phyloP scores from a whole-genome alignment of 208 protist species.

The Trypanosoma platydactyli region DNA sequence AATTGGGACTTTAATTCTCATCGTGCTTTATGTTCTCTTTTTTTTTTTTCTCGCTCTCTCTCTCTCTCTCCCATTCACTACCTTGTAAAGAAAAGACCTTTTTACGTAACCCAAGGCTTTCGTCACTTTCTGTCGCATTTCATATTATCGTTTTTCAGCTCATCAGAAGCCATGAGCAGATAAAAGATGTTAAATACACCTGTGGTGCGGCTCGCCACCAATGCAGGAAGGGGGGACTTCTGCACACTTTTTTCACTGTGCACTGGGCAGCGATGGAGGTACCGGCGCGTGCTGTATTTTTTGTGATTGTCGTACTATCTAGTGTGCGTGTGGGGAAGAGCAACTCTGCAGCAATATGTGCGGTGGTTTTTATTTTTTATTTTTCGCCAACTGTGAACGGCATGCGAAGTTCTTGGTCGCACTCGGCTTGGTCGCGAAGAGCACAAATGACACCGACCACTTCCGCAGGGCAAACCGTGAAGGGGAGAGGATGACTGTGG shows the following conservation, averaged over 20 bases:
- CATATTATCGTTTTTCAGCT: too few species aligned
- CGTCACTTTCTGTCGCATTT: constrained; percentile 18
- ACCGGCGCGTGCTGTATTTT: not conserved
- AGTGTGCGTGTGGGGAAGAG: too few species aligned
- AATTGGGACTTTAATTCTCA: constrained; percentile 2
- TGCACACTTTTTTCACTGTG: constrained; percentile 11
- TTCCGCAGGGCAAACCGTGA: not conserved
- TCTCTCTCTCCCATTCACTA: not conserved
- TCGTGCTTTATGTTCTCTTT: constrained; percentile 3
- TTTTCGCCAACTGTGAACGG: constrained; percentile 10
- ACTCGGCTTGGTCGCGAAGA: not conserved
- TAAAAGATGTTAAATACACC: not conserved
- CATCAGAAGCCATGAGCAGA: too few species aligned
- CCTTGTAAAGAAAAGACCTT: not conserved
- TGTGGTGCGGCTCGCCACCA: not conserved
- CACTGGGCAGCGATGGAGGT: not conserved
- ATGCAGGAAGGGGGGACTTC: constrained; percentile 6
- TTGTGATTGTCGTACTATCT: constrained; percentile 28
- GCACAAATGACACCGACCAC: not conserved
- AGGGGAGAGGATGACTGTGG: not conserved
- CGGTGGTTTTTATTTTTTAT: too few species aligned
- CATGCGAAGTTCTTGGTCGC: constrained; percentile 10
- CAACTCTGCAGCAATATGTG: not conserved
- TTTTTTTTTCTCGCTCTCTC: constrained; percentile 3
- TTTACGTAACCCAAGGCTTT: constrained; percentile 2